Evolutionary conservation across 106 monocot species (phyloP).

Genomic region (Posidonia australis): DNA sequence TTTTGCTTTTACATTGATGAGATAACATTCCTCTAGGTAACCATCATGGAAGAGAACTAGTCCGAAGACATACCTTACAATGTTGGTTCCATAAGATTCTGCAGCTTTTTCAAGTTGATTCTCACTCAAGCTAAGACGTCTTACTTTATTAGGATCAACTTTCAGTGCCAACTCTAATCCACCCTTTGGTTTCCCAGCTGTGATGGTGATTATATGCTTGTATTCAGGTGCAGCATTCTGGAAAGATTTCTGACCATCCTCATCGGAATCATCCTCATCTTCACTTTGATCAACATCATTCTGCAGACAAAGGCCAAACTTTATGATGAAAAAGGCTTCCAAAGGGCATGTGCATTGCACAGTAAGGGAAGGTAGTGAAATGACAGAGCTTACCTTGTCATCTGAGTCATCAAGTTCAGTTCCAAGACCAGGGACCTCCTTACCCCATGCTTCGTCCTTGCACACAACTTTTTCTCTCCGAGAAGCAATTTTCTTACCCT

Average conservation of each 20-base stretch:
- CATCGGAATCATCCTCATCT: slow-evolving; percentile 37
- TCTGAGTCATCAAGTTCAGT: slow-evolving; percentile 25
- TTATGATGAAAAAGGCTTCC: not conserved
- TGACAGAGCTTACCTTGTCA: slow-evolving; percentile 33
- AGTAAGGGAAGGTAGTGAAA: not conserved
- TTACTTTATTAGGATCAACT: slow-evolving; percentile 39
- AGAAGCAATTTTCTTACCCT: slow-evolving; percentile 24
- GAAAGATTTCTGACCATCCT: slow-evolving; percentile 10
- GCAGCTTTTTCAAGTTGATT: slow-evolving; percentile 40
- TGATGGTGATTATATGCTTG: slow-evolving; percentile 53
- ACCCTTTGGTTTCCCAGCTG: slow-evolving; percentile 38
- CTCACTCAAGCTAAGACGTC: slow-evolving; percentile 73
- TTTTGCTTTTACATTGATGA: too few relatives aligned
- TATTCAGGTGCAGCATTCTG: slow-evolving; percentile 34
- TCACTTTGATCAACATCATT: slow-evolving; percentile 4
- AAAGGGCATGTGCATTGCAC: not conserved
- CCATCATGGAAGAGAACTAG: not conserved
- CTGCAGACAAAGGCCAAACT: not conserved
- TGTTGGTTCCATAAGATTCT: slow-evolving; percentile 36
- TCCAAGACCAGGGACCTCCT: slow-evolving; percentile 38
- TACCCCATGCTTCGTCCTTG: slow-evolving; percentile 46
- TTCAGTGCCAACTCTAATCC: slow-evolving; percentile 25
- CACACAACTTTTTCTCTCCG: slow-evolving; percentile 10
- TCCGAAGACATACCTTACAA: slow-evolving; percentile 44
- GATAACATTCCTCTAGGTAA: not conserved